Evolutionary conservation across 2,329 filamentous ascomycete genomes (phyloP).

Genomic region (Gaeumannomyces tritici): DNA sequence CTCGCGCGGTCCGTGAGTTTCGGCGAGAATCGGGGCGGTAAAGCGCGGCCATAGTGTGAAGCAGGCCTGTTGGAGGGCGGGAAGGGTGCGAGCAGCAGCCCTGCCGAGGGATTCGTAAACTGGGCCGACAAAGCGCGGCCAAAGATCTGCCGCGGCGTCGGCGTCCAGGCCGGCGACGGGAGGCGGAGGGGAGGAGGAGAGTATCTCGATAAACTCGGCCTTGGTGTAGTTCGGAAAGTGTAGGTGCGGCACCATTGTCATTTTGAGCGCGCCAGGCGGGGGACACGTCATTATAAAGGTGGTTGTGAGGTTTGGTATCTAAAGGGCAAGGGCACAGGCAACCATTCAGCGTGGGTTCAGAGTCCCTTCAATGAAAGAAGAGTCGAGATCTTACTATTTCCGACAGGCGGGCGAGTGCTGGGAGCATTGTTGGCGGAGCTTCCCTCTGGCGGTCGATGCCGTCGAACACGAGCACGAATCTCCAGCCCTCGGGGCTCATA

Average conservation of each 20-base stretch:
- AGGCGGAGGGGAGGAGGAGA: slow-evolving; percentile 43
- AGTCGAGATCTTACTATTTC: slow-evolving; percentile 49
- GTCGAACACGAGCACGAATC: slow-evolving; percentile 80
- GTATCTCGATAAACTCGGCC: slow-evolving; percentile 66
- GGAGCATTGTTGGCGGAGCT: slow-evolving; percentile 65
- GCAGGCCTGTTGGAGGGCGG: slow-evolving; percentile 61
- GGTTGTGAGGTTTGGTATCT: slow-evolving; percentile 72
- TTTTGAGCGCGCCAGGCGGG: slow-evolving; percentile 58
- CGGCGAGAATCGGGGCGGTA: slow-evolving; percentile 63
- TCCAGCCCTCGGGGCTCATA: slow-evolving; percentile 21
- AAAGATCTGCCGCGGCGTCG: slow-evolving; percentile 56
- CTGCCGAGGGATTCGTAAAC: slow-evolving; percentile 82
- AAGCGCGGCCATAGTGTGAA: slow-evolving; percentile 77
- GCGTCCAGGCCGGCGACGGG: slow-evolving; percentile 38
- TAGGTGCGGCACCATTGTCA: slow-evolving; percentile 63
- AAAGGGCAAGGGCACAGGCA: neutral
- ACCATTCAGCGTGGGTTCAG: neutral
- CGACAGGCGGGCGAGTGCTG: slow-evolving; percentile 71
- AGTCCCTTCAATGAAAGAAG: neutral
- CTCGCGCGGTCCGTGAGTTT: slow-evolving; percentile 66
- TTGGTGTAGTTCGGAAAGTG: slow-evolving; percentile 81
- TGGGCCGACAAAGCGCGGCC: slow-evolving; percentile 71
- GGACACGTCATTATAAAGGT: slow-evolving; percentile 70
- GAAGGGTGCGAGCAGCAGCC: slow-evolving; percentile 70
- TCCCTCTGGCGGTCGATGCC: slow-evolving; percentile 80